Evolutionary conservation across 2,329 filamentous ascomycete genomes (phyloP), one percentile per base, ranked within the genome.

Genomic region (Scedosporium aurantiacum): DNA sequence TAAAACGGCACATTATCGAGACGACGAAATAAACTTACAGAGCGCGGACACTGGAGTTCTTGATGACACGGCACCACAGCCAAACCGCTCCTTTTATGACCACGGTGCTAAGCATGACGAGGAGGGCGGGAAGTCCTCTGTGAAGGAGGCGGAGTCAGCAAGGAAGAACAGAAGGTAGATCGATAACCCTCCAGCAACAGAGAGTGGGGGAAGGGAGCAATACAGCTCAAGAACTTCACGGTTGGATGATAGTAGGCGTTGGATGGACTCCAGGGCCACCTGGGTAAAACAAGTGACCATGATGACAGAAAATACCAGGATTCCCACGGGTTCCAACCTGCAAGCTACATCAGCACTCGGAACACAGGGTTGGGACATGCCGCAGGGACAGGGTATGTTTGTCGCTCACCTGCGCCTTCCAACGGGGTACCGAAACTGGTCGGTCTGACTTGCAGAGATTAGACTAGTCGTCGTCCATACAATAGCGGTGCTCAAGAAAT

Each of bases 211-310:
- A 27, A 16, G 32, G 5, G 21, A 21, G 69, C 73, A 64, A 64
- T 63, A 76, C 70, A 96, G 81, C 67, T 89, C 73, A n/a, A 96
- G 85, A 18, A 95, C 77, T 18, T 80, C 77, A 66, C 84, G 88
- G 62, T 90, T 80, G 2, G 78, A 71, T 12, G 78, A 76, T 6
- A 79, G 77, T 6, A 94, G 78, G 2, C 84, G 83, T 65, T 85
- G 79, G 32, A 89, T 73, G 68, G 87, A 89, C 73, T 91, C 78
- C 12, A 92, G 77, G 43, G 81, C 84, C 47, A 94, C 89, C 73
- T 94, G 90, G 65, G 85, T 83, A 74, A 94, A 93, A 0, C 87
- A 89, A 0, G 88, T 91, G 64, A 93, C 88, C 89, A 94, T 94
- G 69, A 93, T 89, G 63, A 92, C 82, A 16, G 87, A 89, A 74